A percentile compares a stretch with the other conserved stretches of the same genome.
Conservation (phyloP, 2,329 filamentous ascomycete genomes). For the Phialocephala sp. region DNA sequence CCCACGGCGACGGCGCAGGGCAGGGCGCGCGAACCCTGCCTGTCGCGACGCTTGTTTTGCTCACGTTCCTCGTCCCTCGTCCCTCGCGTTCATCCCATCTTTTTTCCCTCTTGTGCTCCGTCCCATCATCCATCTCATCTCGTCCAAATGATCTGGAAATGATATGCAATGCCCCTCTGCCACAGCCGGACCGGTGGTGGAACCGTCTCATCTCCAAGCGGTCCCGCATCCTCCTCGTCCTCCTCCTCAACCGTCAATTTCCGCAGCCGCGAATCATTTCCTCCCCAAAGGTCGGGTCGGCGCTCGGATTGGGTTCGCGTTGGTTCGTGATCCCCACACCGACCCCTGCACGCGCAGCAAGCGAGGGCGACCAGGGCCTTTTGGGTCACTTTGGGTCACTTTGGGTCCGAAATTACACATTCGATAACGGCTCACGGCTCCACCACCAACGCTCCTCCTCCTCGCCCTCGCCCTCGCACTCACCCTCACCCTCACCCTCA, state of each 20-base stretch:
- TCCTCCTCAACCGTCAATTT: not conserved
- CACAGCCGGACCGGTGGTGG: not conserved
- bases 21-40: not conserved
- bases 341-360: not conserved
- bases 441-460: not conserved
- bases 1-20: too few relatives aligned
- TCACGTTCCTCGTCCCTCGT: not conserved
- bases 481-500: too few relatives aligned
- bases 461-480: too few relatives aligned
- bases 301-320: not conserved
- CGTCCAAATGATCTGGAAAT: not conserved
- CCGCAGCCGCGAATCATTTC: not conserved
- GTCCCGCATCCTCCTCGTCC: too few relatives aligned
- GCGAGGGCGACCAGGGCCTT: not conserved
- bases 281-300: not conserved
- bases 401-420: not conserved
- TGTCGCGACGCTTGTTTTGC: not conserved
- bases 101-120: not conserved
- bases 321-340: not conserved
- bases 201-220: too few relatives aligned
- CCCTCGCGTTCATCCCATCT: slow-evolving; percentile 1
- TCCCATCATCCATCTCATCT: not conserved
- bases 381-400: too few relatives aligned
- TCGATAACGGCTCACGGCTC: slow-evolving; percentile 10
- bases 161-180: not conserved